These are phyloP conservation scores for Pelargonium fulgidum DNA, from an alignment of 441 rosid species.

Conservation along the genomic window DNA sequence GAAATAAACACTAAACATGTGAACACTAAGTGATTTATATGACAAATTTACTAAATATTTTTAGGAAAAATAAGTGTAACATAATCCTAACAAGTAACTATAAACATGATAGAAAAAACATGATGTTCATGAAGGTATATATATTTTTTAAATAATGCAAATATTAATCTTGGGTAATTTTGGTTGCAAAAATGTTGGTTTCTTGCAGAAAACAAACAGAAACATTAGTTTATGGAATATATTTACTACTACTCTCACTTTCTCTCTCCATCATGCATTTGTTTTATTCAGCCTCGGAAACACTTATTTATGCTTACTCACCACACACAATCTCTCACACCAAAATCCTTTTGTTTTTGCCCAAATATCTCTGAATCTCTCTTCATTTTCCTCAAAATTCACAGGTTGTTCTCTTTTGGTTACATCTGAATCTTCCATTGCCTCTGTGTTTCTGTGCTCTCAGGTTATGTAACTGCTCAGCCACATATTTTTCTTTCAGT, in stretches of 20 bases:
- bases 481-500: slow-evolving; percentile 10
- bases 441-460: slow-evolving; percentile 14
- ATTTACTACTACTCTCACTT: slow-evolving; percentile 7
- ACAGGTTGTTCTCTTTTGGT: slow-evolving; percentile 18
- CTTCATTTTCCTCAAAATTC: slow-evolving; percentile 10
- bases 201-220: neutral
- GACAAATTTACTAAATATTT: no score
- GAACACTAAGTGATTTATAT: no score
- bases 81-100: no score
- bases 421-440: slow-evolving; percentile 13
- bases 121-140: neutral
- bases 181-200: slow-evolving; percentile 2
- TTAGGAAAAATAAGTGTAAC: no score
- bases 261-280: slow-evolving; percentile 13
- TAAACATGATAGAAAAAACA: no score
- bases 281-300: slow-evolving; percentile 16
- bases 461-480: slow-evolving; percentile 25
- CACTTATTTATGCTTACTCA: slow-evolving; percentile 39
- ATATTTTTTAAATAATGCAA: neutral
- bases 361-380: slow-evolving; percentile 14
- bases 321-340: slow-evolving; percentile 43
- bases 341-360: slow-evolving; percentile 30
- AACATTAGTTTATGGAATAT: neutral
- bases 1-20: no score
- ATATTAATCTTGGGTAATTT: neutral